Evolutionary conservation across 2,329 filamentous ascomycete genomes (phyloP).

Genomic region (Cadophora gregata): DNA sequence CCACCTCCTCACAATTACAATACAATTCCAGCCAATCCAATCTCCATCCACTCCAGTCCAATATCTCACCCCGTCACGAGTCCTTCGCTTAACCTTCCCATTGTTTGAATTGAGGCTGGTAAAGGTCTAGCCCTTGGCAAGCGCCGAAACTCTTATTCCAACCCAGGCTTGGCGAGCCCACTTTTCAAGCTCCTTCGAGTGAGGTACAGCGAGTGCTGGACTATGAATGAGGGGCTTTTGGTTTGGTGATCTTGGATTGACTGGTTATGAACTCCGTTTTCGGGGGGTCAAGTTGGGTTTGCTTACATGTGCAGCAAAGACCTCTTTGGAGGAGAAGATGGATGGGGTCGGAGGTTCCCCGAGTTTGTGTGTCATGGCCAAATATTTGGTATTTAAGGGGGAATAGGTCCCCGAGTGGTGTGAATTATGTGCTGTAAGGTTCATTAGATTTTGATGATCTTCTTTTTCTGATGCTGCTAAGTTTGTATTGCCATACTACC

Average conservation of each 20-base stretch:
- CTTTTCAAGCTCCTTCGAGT: not conserved
- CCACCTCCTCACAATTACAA: not conserved
- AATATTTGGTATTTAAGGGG: not conserved
- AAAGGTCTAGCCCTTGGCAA: not conserved
- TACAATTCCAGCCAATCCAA: not conserved
- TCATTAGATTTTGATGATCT: not conserved
- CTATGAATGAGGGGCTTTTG: not conserved
- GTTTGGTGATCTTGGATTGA: not conserved
- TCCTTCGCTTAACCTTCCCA: constrained; percentile 6
- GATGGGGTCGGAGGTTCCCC: not conserved
- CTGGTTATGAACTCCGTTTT: not conserved
- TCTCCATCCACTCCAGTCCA: not conserved
- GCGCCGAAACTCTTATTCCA: constrained; percentile 9
- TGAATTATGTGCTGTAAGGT: not conserved
- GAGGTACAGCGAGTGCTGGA: not conserved
- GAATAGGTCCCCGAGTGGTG: not conserved
- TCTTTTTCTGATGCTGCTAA: not conserved
- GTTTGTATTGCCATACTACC: not conserved
- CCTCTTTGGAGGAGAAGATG: not conserved
- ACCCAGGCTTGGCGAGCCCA: not conserved
- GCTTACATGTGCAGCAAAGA: not conserved
- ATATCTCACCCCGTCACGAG: not conserved
- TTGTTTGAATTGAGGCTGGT: not conserved
- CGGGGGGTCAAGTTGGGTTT: not conserved
- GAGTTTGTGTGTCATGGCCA: not conserved